Evolutionary conservation across 805 yeast species (phyloP).

Genomic region (Ogataea naganishii): DNA sequence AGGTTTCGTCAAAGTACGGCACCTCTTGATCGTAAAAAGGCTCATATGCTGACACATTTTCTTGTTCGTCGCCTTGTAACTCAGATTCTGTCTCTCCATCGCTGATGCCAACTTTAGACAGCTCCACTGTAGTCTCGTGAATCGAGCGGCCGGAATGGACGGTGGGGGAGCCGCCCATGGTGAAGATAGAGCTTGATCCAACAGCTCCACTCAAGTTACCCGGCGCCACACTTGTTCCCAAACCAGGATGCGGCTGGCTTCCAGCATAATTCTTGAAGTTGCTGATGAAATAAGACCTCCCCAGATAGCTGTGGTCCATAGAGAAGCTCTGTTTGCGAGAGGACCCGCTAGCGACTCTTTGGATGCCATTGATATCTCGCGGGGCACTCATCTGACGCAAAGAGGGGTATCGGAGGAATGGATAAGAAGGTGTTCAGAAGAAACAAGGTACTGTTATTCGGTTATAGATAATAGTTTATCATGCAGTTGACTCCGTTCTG

Average conservation of each 20-base stretch:
- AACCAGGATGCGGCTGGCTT: no score
- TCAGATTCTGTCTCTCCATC: conserved; percentile 7
- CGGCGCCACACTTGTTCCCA: no score
- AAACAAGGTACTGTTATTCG: no score
- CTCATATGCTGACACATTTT: background rate
- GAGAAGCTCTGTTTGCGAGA: no score
- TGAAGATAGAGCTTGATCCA: conserved; percentile 2
- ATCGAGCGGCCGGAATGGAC: conserved; percentile 40
- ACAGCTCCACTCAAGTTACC: conserved; percentile 10
- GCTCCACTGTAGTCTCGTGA: conserved; percentile 48
- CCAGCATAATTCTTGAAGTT: conserved; percentile 17
- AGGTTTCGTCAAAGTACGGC: background rate
- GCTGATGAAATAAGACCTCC: conserved; percentile 31
- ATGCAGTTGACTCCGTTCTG: no score
- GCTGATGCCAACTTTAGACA: conserved; percentile 49
- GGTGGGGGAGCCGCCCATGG: conserved; percentile 26
- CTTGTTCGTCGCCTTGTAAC: conserved; percentile 1
- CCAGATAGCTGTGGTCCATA: conserved; percentile 24
- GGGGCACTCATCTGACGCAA: no score
- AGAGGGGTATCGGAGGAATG: no score
- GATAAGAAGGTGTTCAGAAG: no score
- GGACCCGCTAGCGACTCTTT: no score
- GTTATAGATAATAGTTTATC: no score
- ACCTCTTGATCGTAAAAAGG: background rate
- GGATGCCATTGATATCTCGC: no score